A percentile compares a stretch with the other conserved stretches of the same genome.
Evolutionary conservation across 768 basidiomycete genomes (phyloP).

Genomic region (Mycena belliarum): DNA sequence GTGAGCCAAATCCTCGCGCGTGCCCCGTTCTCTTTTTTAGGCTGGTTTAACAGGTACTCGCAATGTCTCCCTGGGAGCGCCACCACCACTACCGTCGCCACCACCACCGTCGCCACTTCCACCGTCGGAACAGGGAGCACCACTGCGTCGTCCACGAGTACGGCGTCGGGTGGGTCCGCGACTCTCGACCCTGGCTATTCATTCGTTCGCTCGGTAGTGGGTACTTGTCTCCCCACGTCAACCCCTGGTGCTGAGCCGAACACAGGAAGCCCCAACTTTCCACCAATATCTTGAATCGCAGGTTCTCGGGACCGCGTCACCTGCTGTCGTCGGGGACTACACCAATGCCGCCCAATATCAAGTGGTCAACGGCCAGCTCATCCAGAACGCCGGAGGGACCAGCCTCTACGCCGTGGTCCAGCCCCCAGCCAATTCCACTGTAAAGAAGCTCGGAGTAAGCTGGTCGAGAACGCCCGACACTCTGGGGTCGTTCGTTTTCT

Average conservation of each 20-base stretch:
- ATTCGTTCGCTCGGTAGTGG: conserved; percentile 59
- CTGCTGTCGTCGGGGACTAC: conserved; percentile 55
- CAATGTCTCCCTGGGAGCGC: conserved; percentile 17
- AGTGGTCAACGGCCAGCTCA: conserved; percentile 54
- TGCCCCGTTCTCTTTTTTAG: background rate
- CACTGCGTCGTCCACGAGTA: conserved; percentile 24
- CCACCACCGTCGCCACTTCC: conserved; percentile 24
- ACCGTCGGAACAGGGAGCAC: conserved; percentile 20
- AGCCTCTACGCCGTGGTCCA: conserved; percentile 54
- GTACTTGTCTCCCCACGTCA: conserved; percentile 11
- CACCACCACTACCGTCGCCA: conserved; percentile 29
- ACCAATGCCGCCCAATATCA: conserved; percentile 58
- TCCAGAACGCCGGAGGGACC: conserved; percentile 47
- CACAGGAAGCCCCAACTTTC: conserved; percentile 57
- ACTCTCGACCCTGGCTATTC: conserved; percentile 52
- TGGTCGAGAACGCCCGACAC: conserved; percentile 51
- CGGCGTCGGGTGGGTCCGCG: conserved; percentile 36
- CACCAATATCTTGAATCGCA: conserved; percentile 62
- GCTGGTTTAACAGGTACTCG: background rate
- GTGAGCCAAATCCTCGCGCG: background rate
- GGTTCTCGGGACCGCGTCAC: conserved; percentile 39
- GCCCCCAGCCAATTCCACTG: conserved; percentile 43
- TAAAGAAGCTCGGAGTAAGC: conserved; percentile 47
- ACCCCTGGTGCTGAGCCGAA: background rate
- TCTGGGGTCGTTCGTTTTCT: conserved; percentile 52